These are phyloP conservation scores for Diospyros kaki DNA, from an alignment of 148 eudicot genomes.

Conservation along the genomic window DNA sequence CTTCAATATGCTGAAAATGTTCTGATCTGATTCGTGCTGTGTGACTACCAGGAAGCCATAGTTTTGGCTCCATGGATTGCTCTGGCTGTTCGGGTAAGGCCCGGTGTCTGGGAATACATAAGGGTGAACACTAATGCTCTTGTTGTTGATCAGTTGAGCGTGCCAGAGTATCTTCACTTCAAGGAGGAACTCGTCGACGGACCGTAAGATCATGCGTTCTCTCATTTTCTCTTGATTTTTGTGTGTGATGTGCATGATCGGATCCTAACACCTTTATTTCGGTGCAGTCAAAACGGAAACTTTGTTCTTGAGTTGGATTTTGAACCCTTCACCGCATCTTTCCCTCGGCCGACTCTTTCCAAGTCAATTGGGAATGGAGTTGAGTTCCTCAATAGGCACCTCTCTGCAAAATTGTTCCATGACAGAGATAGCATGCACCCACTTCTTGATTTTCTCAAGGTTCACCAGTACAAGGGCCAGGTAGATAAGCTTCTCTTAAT, in stretches of 20 bases:
- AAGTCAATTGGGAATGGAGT: slow-evolving; percentile 97
- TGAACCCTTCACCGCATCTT: slow-evolving; percentile 82
- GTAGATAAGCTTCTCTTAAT: slow-evolving; percentile 20
- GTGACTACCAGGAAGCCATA: slow-evolving; percentile 64
- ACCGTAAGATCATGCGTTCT: slow-evolving; percentile 35
- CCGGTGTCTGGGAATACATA: slow-evolving; percentile 96
- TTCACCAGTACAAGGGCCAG: slow-evolving; percentile 90
- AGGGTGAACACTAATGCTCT: slow-evolving; percentile 61
- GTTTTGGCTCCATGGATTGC: slow-evolving; percentile 84
- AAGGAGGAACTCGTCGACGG: slow-evolving; percentile 85
- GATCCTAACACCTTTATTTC: background rate
- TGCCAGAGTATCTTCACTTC: slow-evolving; percentile 71
- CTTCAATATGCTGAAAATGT: background rate
- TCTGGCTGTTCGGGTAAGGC: slow-evolving; percentile 82
- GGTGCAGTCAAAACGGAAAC: slow-evolving; percentile 64
- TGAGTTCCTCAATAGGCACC: slow-evolving; percentile 94
- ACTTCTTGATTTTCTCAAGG: slow-evolving; percentile 78
- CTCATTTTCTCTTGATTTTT: too few species aligned
- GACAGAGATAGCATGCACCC: slow-evolving; percentile 97
- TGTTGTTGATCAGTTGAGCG: slow-evolving; percentile 61
- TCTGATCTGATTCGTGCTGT: background rate
- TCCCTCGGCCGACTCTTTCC: slow-evolving; percentile 90
- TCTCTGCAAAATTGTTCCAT: slow-evolving; percentile 98
- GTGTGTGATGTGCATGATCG: too few species aligned
- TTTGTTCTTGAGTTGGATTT: slow-evolving; percentile 94